Base-by-base conservation (phyloP, 306 rosid species). In the Oemleria cerasiformis region DNA sequence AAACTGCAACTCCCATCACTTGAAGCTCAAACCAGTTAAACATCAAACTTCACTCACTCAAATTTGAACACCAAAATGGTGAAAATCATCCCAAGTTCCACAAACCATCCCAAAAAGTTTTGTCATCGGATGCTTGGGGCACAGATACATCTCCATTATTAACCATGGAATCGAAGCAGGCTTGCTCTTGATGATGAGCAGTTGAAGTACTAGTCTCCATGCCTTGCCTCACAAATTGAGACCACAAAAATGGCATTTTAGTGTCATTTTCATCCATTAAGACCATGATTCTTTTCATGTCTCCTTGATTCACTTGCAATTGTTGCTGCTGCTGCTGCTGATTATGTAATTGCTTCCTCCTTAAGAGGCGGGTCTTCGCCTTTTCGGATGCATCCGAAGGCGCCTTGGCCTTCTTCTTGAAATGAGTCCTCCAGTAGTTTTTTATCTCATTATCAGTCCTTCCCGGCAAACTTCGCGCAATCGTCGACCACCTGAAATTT, bases 371-470 rank as follows among this genome's bases (percentile, higher is more conserved):
- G 68, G 78, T 78, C 51, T 83, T 92, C 0, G 82, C 86, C 72
- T 82, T 92, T 70, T 90, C 86, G 0, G 82, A 76, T 38, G 76
- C 64, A 55, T 85, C 89, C 16, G 82, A 71, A 15, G 92, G 75
- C 36, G 65, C 82, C 70, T 82, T 86, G 8, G 79, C 76, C 56
- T 87, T 88, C 61, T 88, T 92, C 92, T 90, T 92, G 86, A 92
- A 88, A 84, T 88, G 98, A 43, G 97, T 92, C 73, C 98, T 80
- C 97, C 98, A 92, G 40, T 90, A 90, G 56, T 92, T 92, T 78
- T 92, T 92, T 73, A 92, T 92, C 78, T 92, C 97, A 53, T 92
- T 92, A 70, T 92, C 98, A 0, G 98, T 92, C 77, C 98, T 90
- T 73, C 98, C 98, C 5, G 98, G 98, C 69, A 92, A 81, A 75